These are phyloP conservation scores for Trichoderma pleuroti DNA, from an alignment of 2,329 filamentous ascomycete species.

Conservation along the genomic window DNA sequence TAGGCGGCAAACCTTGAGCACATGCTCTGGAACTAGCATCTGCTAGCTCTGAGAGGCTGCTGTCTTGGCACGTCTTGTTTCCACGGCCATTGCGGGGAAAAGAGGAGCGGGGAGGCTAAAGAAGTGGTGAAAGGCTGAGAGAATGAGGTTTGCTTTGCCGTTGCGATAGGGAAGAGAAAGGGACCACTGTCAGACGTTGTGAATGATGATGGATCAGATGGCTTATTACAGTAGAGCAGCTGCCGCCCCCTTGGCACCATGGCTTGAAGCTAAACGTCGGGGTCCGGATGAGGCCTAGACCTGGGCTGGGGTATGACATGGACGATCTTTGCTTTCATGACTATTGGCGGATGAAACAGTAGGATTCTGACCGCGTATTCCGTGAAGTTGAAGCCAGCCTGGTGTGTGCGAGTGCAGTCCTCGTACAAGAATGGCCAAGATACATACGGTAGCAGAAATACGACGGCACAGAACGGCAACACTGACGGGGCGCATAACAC, in stretches of 20 bases:
- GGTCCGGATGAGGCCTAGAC: conserved; percentile 3
- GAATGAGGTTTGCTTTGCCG: background rate
- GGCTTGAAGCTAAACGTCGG: conserved; percentile 9
- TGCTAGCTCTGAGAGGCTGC: conserved; percentile 9
- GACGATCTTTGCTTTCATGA: background rate
- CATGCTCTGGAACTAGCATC: background rate
- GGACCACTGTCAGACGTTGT: background rate
- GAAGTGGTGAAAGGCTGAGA: background rate
- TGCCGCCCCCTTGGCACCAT: background rate
- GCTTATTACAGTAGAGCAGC: background rate
- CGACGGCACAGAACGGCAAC: background rate
- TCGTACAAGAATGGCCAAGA: background rate
- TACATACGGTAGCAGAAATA: no score
- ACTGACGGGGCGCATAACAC: background rate
- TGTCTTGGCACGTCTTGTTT: background rate
- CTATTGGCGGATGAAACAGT: background rate
- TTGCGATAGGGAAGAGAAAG: background rate
- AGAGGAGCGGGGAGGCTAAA: background rate
- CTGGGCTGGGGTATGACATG: conserved; percentile 1
- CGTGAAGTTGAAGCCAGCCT: background rate
- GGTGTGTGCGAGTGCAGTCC: background rate
- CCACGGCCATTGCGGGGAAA: background rate
- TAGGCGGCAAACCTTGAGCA: background rate
- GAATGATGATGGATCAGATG: background rate
- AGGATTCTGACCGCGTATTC: background rate